These are phyloP conservation scores for Tolypocladium pustulatum DNA, from an alignment of 2,329 filamentous ascomycete genomes.

Conservation along the genomic window DNA sequence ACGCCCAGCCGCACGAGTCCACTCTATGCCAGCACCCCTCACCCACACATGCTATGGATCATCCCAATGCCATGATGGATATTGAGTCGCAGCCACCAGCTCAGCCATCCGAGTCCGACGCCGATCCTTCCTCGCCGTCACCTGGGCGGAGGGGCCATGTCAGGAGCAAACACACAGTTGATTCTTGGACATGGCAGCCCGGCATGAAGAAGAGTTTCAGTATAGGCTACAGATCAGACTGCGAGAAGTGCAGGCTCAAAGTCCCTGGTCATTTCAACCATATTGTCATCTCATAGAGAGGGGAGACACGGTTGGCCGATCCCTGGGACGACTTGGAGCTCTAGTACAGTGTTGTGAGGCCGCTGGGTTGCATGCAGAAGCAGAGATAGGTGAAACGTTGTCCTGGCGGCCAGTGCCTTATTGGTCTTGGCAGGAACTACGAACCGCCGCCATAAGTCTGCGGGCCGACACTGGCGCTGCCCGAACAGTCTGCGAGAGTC, in stretches of 20 bases:
- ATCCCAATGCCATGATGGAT: conserved; percentile 27
- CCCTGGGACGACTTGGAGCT: conserved; percentile 8
- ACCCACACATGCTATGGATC: conserved; percentile 26
- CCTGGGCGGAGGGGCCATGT: conserved; percentile 44
- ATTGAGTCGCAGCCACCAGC: conserved; percentile 15
- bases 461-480: neutral
- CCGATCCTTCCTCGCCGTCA: conserved; percentile 31
- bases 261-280: conserved; percentile 75
- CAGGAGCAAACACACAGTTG: conserved; percentile 48
- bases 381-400: conserved; percentile 5
- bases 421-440: neutral
- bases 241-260: conserved; percentile 65
- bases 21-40: conserved; percentile 10
- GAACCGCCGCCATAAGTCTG: neutral
- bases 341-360: conserved; percentile 15
- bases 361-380: conserved; percentile 10
- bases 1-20: conserved; percentile 13
- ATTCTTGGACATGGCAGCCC: conserved; percentile 49
- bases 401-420: neutral
- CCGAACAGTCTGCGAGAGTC: neutral
- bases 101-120: conserved; percentile 17
- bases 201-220: conserved; percentile 63
- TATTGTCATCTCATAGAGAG: conserved; percentile 54
- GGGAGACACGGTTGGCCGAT: conserved; percentile 15
- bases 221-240: conserved; percentile 69